Conservation (phyloP, 148 eudicot species). For the Chenopodium suecicum region DNA sequence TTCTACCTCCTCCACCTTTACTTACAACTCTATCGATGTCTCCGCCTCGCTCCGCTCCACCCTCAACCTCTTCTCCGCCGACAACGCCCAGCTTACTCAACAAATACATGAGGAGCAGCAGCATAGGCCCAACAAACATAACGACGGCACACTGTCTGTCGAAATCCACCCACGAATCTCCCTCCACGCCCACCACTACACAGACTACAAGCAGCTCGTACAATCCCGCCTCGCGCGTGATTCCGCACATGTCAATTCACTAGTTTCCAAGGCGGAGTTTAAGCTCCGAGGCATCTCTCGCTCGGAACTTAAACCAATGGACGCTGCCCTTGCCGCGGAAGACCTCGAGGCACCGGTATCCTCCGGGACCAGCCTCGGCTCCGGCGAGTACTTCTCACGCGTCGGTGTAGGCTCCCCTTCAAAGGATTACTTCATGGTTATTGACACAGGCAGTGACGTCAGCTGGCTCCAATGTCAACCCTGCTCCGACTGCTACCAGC, state of each 20-base stretch:
- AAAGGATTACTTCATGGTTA: slow-evolving; percentile 45
- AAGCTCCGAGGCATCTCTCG: slow-evolving; percentile 25
- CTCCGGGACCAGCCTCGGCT: slow-evolving; percentile 66
- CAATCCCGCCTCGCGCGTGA: slow-evolving; percentile 68
- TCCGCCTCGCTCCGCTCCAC: slow-evolving; percentile 44
- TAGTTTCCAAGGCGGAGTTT: slow-evolving; percentile 30
- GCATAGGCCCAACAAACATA: not conserved
- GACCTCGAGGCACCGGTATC: slow-evolving; percentile 46
- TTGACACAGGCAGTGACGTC: slow-evolving; percentile 82
- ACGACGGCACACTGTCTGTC: not conserved
- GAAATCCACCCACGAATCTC: slow-evolving; percentile 54
- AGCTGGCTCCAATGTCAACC: slow-evolving; percentile 86
- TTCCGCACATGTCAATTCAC: slow-evolving; percentile 42
- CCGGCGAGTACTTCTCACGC: slow-evolving; percentile 85
- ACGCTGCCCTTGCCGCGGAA: slow-evolving; percentile 1
- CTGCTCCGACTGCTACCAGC: slow-evolving; percentile 71
- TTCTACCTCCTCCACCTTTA: not conserved
- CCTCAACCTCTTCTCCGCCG: slow-evolving; percentile 34
- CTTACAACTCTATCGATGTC: slow-evolving; percentile 40
- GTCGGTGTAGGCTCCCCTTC: slow-evolving; percentile 72
- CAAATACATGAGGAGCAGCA: too few relatives aligned
- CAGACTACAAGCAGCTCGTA: slow-evolving; percentile 50
- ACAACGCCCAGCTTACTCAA: too few relatives aligned
- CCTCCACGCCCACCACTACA: slow-evolving; percentile 27
- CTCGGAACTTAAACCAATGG: slow-evolving; percentile 33